Evolutionary conservation across 2,329 filamentous ascomycete species (phyloP), one percentile per base, ranked within the genome.

Genomic region (Nemania abortiva): DNA sequence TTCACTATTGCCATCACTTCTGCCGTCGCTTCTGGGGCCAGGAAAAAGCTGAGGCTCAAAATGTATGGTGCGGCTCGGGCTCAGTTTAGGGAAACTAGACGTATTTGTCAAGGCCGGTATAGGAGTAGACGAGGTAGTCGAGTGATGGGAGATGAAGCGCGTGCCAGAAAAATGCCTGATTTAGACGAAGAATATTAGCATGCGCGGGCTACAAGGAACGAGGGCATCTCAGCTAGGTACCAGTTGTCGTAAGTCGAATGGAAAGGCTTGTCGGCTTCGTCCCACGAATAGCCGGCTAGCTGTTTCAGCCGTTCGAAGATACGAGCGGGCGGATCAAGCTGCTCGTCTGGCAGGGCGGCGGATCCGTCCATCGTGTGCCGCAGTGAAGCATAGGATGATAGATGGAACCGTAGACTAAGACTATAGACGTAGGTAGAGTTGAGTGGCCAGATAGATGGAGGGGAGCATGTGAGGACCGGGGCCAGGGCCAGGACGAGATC

Each of bases 181-280:
- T 56, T 61, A 50, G 55, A 63, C n/a, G 29, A 59, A 31, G 37
- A 66, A 63, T 63, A 67, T 59, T 72, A 60, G 58, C 60, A 45
- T 45, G 20, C 47, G 27, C 53, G 37, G 31, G 15, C 10, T 0
- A 18, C 29, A 52, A 62, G 54, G 62, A 47, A 20, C 42, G 63
- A 66, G 20, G 50, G 37, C 6, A 31, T 53, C 34, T 60, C 31
- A 52, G 76, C 81, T 83, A 52, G 76, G 81, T 83, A 90, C 94
- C 95, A 98, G 83, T 95, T 94, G 79, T 97, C 94, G 81, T 97
- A 98, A 75, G 90, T 93, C 59, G 88, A 87, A 77, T 90, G 89
- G 65, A 87, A 83, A 11, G 88, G 88, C 29, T 81, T 80, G 66
- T 77, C 79, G 15, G 87, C 85, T 73, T 92, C 91, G 79, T 94